Base-by-base conservation (phyloP, 2,329 filamentous ascomycete genomes). In the Stagonosporopsis rhizophila region DNA sequence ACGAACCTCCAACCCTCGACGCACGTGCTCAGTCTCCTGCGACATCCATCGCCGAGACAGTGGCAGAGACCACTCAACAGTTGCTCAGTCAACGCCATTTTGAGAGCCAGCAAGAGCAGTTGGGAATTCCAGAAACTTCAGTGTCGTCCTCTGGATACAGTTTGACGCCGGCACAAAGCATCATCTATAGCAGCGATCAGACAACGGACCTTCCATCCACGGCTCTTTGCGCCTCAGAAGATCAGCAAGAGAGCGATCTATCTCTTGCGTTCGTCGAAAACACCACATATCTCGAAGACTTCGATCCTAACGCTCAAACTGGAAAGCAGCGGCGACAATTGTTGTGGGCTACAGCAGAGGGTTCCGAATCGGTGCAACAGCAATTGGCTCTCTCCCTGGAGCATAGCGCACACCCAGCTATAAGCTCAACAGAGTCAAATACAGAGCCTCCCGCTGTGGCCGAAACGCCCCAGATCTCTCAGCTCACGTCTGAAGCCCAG, bases 21-120 rank as follows among this genome's bases (percentile, higher is more conserved):
- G 37, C 44, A 44, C 47, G 50, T 42, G 56, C 58, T 3, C 22
- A 27, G 5, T 69, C 70, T 19, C 65, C 64, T 2, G 58, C 65
- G 4, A 44, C 52, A 19, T 72, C 70, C 2, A 69, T 72, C 17
- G 63, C 70, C 4, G 70, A 72, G 44, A 72, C 70, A 2, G 47
- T 69, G 3, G 55, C 62, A n/a, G 67, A 70, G 17, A 60, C 52
- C 7, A 44, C 55, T 8, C 56, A 61, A 27, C 61, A 68, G 7
- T 54, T 61, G 9, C 59, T 64, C 39, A 61, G 55, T 25, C 61
- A 69, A 35, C 39, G 17, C 23, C 58, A 52, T 22, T 17, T 39
- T 28, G 19, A 35, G 14, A 44, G 45, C 37, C 42, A 40, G 23
- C 48, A 60, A 37, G 50, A 54, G 41, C 54, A 19, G 37, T 35